Evolutionary conservation across 2,329 filamentous ascomycete genomes (phyloP), one percentile per base, ranked within the genome.

Genomic region (Lachnellula arida): DNA sequence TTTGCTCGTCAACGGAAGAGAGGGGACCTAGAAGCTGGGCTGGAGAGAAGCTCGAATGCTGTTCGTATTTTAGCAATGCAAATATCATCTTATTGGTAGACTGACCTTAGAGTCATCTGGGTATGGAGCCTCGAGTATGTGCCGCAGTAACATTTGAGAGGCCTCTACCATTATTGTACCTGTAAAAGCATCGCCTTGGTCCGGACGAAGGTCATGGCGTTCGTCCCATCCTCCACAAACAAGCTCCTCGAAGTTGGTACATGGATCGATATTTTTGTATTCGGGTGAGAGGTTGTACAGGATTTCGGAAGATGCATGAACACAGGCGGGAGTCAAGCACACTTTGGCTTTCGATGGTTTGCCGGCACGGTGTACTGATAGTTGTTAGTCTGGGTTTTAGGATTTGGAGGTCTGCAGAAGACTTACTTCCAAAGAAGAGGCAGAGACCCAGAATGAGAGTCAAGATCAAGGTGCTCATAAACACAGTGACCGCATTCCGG

Each of bases 181-280:
- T 2, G 84, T 81, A 57, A 84, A 86, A 35, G 78, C 78, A 62
- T 79, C 77, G 35, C 80, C 78, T 59, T 85, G 81, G 65, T 89
- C 86, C 3, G 82, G 73, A 3, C 85, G 80, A 56, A 89, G 78
- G 63, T 88, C 85, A 71, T 88, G 81, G 9, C 74, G 76, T 22
- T 81, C 75, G 51, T 79, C 75, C 80, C 85, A 89, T 11, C 86
- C 86, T 54, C 83, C 85, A 63, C 86, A 89, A 19, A 84, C 83
- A 54, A 84, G 78, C 67, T 84, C 75, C 57, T 88, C 83, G 57
- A 90, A 90, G 65, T 88, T 72, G n/a, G 76, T 79, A 63, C 87
- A 90, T 1, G 87, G 81, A 66, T 89, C 84, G 40, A 89, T 73
- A 2, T 81, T 70, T 57, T 80, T 75, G 69, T 87, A 85, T 50